Base-by-base conservation (phyloP, 1,139 yeast genomes). In the Pichia sp. region DNA sequence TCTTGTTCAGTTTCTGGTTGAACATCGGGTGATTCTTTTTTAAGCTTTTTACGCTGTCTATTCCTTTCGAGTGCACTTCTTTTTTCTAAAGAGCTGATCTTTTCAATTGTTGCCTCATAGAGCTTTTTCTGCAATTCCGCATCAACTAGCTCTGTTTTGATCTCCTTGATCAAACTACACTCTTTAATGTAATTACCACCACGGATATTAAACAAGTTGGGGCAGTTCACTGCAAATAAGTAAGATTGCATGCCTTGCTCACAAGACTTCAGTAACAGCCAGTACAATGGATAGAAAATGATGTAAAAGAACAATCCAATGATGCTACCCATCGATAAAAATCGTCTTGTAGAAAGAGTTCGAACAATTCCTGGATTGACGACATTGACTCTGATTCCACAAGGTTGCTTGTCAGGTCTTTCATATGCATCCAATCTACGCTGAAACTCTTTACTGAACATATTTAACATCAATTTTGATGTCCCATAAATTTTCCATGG, bases 331-430 rank as follows among this genome's bases (percentile, higher is more conserved):
- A 85, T 72, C 9, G 95, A 79, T 9, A 85, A 51, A 41, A 82
- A 79, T 49, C 97, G 73, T 55, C 95, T 78, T 40, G 92, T 82
- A 35, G 94, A 79, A 2, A 95, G 85, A 2, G 95, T 80, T 55
- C 97, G 73, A 82, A 86, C 85, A 42, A 90, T 55, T 0, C 98
- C 98, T 0, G 98, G 98, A 58, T 92, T 94, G 4, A 85, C 95
- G 49, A 86, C 55, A 48, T 82, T 73, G n/a, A 87, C 72, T 43
- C 82, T 74, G 23, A 86, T 79, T 56, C 84, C 85, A 56, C 75
- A 72, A 2, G 85, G 84, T 32, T 81, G 77, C 50, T 69, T 71
- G 50, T 67, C 69, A 36, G 65, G 62, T 49, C 69, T 56, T 16
- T 67, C 66, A 38, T 53, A 56, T 3, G 50, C 57, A 45, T 69